Conservation (phyloP, 2,329 filamentous ascomycete species). For the Epichloe sp. region DNA sequence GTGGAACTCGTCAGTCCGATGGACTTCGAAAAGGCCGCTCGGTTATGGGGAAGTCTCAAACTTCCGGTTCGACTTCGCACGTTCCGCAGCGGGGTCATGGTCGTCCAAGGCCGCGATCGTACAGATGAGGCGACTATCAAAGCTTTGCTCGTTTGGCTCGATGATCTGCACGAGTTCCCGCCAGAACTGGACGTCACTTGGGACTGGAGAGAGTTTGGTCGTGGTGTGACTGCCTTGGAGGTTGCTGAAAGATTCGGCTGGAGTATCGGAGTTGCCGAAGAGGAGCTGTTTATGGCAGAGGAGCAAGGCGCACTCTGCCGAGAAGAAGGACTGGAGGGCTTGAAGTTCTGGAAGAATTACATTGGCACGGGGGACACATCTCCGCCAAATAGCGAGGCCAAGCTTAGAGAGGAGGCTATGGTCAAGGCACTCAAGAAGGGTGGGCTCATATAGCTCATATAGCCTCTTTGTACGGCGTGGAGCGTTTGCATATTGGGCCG, state of each 20-base stretch:
- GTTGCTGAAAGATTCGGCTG: constrained; percentile 83
- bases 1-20: constrained; percentile 86
- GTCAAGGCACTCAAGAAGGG: constrained; percentile 29
- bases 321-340: constrained; percentile 81
- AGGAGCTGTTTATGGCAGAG: constrained; percentile 95
- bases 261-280: constrained; percentile 91
- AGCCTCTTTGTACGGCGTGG: not conserved
- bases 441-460: constrained; percentile 20
- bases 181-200: constrained; percentile 53
- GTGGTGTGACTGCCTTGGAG: constrained; percentile 81
- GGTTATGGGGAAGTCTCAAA: constrained; percentile 75
- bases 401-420: constrained; percentile 27
- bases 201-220: constrained; percentile 68
- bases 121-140: constrained; percentile 84
- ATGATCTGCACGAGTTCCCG: constrained; percentile 53
- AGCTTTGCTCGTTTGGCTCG: constrained; percentile 63
- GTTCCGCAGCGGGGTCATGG: constrained; percentile 89
- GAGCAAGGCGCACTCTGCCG: constrained; percentile 77
- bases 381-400: constrained; percentile 15
- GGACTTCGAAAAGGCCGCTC: constrained; percentile 83
- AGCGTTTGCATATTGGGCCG: not conserved
- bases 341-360: constrained; percentile 86
- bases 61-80: constrained; percentile 75
- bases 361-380: constrained; percentile 32
- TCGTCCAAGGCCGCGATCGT: constrained; percentile 77